Evolutionary conservation across 1,284 basidiomycete species (phyloP), one percentile per base, ranked within the genome.

Genomic region (Cystobasidium pallidum): DNA sequence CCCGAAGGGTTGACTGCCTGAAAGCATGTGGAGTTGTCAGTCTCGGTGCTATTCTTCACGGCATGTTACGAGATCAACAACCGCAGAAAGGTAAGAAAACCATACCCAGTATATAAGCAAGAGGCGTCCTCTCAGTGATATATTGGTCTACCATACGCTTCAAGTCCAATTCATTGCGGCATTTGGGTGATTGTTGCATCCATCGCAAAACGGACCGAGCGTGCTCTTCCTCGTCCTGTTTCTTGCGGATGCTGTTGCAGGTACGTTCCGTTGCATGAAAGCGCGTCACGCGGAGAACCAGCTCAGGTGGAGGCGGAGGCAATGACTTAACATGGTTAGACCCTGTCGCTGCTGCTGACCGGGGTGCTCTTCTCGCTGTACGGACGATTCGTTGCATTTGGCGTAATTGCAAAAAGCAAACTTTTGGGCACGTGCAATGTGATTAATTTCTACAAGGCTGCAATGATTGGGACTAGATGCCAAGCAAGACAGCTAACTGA

Each of bases 61-160:
- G 10, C 6, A 54, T 54, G n/a, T 19, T 17, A 8, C 6, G 13
- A 19, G 32, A 11, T 1, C 6, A 57, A 17, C 61, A 43, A 72
- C n/a, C 41, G 66, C 36, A 61, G 52, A 30, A 7, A 13, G 6
- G 36, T 13, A 39, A 66, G 52, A 28, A 17, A 34, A 68, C 80
- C 84, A 73, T 78, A 91, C 92, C 92, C 47, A 95, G 84, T 76
- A 95, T 89, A 79, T 94, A 95, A 78, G 94, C 91, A n/a, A 94
- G 83, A 0, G 92, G 92, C 81, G 92, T 91, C 19, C 91, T 88
- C 3, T 78, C 75, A 15, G 85, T 77, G 10, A 77, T 65, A 19
- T 76, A 67, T 17, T 73, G 41, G 21, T 49, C 10, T 7, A 78
- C 75, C 73, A 74, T 73, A 11, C 41, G 4, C 3, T 64, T 57